Percentiles rank a stretch among this genome's conserved stretches.
These are phyloP conservation scores for Galium porrigens DNA, from an alignment of 305 asterid genomes.

Conservation along the genomic window DNA sequence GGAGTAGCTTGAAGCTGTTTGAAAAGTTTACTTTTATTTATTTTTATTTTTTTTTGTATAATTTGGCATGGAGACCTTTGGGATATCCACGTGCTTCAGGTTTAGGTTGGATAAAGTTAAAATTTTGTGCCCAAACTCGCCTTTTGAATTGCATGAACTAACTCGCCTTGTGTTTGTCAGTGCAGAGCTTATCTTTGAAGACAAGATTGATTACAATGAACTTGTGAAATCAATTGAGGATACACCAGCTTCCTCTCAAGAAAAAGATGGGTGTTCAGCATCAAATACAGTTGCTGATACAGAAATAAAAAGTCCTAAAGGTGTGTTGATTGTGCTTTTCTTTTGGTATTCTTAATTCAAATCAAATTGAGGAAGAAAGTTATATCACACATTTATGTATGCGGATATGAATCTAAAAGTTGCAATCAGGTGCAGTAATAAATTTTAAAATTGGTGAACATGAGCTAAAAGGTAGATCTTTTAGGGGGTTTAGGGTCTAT, in stretches of 20 bases:
- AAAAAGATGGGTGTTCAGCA: conserved; percentile 18
- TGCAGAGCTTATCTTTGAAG: conserved; percentile 66
- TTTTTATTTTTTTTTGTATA: neutral
- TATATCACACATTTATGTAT: no score
- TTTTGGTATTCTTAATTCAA: neutral
- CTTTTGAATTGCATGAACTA: conserved; percentile 9
- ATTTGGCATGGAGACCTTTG: neutral
- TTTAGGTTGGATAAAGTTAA: neutral
- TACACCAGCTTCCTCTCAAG: conserved; percentile 22
- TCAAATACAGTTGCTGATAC: conserved; percentile 21
- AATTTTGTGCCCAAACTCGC: neutral
- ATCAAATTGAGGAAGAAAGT: no score
- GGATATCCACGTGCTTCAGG: neutral
- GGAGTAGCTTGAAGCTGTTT: neutral
- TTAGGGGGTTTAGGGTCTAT: no score
- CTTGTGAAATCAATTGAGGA: conserved; percentile 43
- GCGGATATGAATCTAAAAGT: no score
- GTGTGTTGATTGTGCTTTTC: neutral
- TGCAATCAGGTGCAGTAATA: no score
- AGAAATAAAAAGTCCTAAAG: conserved; percentile 3
- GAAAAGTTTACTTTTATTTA: neutral
- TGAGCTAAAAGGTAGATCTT: no score
- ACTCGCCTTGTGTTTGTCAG: conserved; percentile 28
- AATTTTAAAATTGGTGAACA: no score
- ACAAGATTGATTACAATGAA: conserved; percentile 73